Conservation (phyloP, 805 yeast species). For the Ogataea ganodermae region DNA sequence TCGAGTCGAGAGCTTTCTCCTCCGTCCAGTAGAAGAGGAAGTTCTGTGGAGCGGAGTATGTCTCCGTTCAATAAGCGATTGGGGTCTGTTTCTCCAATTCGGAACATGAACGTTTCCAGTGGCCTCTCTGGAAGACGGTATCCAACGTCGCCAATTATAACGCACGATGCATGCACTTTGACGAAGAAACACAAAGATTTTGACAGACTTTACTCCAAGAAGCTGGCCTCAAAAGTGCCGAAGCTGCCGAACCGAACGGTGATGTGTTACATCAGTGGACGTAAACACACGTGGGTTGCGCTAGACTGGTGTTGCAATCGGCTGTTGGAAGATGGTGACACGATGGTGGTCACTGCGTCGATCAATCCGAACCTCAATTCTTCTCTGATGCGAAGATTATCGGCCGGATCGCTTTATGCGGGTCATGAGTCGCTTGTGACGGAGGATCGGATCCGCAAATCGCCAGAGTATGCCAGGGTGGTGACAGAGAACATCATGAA, state of each 20-base stretch:
- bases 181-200: constrained; percentile 49
- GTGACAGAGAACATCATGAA: constrained; percentile 53
- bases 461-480: constrained; percentile 49
- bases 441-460: constrained; percentile 41
- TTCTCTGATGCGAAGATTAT: constrained; percentile 26
- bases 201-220: constrained; percentile 46
- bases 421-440: constrained; percentile 15
- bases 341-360: constrained; percentile 61
- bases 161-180: constrained; percentile 44
- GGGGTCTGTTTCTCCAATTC: constrained; percentile 27
- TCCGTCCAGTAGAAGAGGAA: constrained; percentile 1
- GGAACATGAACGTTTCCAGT: constrained; percentile 12
- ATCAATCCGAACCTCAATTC: constrained; percentile 36
- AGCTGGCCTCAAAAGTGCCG: constrained; percentile 35
- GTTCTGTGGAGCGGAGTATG: constrained; percentile 23
- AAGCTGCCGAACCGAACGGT: constrained; percentile 53
- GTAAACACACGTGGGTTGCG: constrained; percentile 82
- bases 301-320: constrained; percentile 66
- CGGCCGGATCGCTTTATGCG: constrained; percentile 14
- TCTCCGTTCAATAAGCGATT: constrained; percentile 22
- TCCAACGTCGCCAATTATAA: constrained; percentile 40
- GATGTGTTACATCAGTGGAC: constrained; percentile 66
- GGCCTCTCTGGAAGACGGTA: constrained; percentile 25
- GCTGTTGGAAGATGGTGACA: constrained; percentile 64
- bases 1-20: constrained; percentile 24